Evolutionary conservation across 371 early-diverging fungal species (phyloP).

Genomic region (Lichtheimia hyalospora): DNA sequence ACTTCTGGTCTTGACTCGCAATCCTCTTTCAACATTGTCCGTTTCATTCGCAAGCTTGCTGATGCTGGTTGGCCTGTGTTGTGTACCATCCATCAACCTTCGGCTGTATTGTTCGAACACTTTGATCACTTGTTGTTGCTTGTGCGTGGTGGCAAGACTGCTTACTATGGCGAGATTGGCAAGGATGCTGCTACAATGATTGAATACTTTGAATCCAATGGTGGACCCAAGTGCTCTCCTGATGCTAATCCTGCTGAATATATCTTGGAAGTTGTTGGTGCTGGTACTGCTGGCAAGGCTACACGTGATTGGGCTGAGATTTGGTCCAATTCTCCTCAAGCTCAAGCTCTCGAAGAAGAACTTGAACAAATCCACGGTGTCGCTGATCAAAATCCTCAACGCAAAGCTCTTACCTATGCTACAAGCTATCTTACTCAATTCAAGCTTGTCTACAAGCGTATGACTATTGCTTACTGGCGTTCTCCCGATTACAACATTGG

Average conservation of each 20-base stretch:
- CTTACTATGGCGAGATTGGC: constrained; percentile 71
- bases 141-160: constrained; percentile 62
- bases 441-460: constrained; percentile 46
- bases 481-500: constrained; percentile 61
- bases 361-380: constrained; percentile 21
- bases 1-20: constrained; percentile 72
- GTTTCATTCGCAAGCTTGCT: constrained; percentile 64
- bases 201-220: constrained; percentile 62
- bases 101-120: constrained; percentile 59
- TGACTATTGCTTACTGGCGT: constrained; percentile 59
- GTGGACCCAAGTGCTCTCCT: constrained; percentile 54
- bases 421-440: constrained; percentile 36
- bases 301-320: constrained; percentile 55
- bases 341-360: constrained; percentile 22
- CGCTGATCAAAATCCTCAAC: constrained; percentile 17
- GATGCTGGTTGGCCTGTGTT: constrained; percentile 59
- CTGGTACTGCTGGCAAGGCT: constrained; percentile 17
- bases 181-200: constrained; percentile 49
- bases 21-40: constrained; percentile 71
- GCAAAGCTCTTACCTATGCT: constrained; percentile 26
- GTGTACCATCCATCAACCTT: constrained; percentile 73
- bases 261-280: constrained; percentile 49
- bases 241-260: constrained; percentile 74
- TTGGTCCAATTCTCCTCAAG: constrained; percentile 47
- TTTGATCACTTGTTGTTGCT: constrained; percentile 70